These are phyloP conservation scores for Penicillium malachiteum DNA, from an alignment of 495 filamentous ascomycete species.

Conservation along the genomic window DNA sequence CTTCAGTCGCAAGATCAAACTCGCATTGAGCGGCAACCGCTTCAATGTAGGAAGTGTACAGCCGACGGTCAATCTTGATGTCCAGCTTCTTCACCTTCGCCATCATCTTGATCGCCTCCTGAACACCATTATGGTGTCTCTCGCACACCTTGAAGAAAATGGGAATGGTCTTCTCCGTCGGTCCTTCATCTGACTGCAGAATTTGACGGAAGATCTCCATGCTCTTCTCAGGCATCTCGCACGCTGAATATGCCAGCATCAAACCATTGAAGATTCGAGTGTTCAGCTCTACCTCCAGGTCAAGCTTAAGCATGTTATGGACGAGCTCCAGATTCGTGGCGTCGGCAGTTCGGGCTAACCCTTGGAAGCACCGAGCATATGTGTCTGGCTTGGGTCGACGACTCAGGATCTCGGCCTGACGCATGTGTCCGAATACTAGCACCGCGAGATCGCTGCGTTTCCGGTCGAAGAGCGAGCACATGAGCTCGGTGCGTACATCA, in stretches of 20 bases:
- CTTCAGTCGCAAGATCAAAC: constrained; percentile 60
- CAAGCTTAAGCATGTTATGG: constrained; percentile 91
- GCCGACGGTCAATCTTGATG: constrained; percentile 65
- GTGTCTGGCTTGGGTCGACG: constrained; percentile 66
- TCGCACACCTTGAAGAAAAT: constrained; percentile 79
- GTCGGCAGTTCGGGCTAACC: constrained; percentile 65
- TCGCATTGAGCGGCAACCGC: constrained; percentile 69
- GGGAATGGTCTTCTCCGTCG: constrained; percentile 71
- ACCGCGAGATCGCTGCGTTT: constrained; percentile 76
- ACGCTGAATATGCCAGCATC: constrained; percentile 79
- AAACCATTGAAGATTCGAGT: constrained; percentile 76
- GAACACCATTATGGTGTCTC: constrained; percentile 56
- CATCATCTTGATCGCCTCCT: constrained; percentile 72
- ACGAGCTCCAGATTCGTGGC: constrained; percentile 65
- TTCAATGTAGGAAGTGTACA: constrained; percentile 73
- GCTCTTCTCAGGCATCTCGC: constrained; percentile 60
- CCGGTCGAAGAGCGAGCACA: constrained; percentile 80
- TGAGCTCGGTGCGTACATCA: constrained; percentile 63
- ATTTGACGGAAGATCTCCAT: constrained; percentile 82
- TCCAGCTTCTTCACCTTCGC: constrained; percentile 69
- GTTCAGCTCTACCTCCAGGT: constrained; percentile 70
- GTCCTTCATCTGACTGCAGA: constrained; percentile 72
- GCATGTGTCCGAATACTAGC: constrained; percentile 88
- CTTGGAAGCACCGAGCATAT: constrained; percentile 75
- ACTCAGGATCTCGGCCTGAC: constrained; percentile 53